phyloP scores from a whole-genome alignment of 2,329 filamentous ascomycete genomes.

The Fusarium nematophilum region DNA sequence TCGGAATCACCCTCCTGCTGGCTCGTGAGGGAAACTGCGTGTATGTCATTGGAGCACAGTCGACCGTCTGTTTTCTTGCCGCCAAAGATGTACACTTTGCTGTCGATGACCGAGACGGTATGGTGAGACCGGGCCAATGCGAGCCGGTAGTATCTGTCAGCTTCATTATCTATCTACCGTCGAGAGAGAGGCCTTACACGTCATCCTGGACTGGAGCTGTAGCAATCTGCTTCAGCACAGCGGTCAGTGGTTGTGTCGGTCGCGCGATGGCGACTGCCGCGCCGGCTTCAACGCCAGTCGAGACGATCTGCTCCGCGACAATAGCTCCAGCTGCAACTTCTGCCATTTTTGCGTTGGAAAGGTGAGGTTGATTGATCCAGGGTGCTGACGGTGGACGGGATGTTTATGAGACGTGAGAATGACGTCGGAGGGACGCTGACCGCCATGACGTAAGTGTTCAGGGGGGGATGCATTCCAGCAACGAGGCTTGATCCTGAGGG shows the following conservation, averaged over 20 bases:
- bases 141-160: not conserved
- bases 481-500: too few relatives aligned
- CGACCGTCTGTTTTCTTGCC: slow-evolving; percentile 25
- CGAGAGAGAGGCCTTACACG: not conserved
- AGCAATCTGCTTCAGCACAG: slow-evolving; percentile 36
- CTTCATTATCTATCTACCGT: rapidly evolving
- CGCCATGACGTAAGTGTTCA: too few relatives aligned
- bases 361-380: not conserved
- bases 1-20: slow-evolving; percentile 9
- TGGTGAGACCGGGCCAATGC: slow-evolving; percentile 32
- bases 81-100: slow-evolving; percentile 35
- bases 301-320: slow-evolving; percentile 33
- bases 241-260: slow-evolving; percentile 35
- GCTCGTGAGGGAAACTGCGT: slow-evolving; percentile 16
- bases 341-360: slow-evolving; percentile 20
- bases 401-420: too few relatives aligned
- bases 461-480: too few relatives aligned
- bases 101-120: slow-evolving; percentile 25
- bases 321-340: slow-evolving; percentile 35
- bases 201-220: slow-evolving; percentile 17
- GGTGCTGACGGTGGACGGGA: too few relatives aligned
- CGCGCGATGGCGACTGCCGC: slow-evolving; percentile 27
- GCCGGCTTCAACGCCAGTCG: slow-evolving; percentile 32
- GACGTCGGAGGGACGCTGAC: too few relatives aligned
- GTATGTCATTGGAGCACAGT: slow-evolving; percentile 30